Evolutionary conservation across 2,329 filamentous ascomycete species (phyloP).

Genomic region (Alternaria sp.): DNA sequence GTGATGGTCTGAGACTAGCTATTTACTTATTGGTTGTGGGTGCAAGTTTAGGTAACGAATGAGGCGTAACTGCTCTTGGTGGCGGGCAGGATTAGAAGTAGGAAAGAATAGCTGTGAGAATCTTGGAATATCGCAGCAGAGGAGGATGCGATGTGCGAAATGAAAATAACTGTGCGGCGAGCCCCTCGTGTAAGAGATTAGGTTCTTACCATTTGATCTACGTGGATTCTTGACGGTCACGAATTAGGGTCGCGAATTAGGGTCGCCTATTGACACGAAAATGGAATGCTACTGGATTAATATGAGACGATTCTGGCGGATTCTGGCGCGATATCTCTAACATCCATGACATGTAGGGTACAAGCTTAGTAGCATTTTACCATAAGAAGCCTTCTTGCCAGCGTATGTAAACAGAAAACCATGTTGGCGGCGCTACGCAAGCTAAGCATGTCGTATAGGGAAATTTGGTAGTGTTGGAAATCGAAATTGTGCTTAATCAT

Average conservation of each 20-base stretch:
- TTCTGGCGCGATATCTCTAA: background rate
- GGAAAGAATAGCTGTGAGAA: background rate
- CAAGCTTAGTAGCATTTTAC: background rate
- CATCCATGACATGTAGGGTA: background rate
- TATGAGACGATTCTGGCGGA: background rate
- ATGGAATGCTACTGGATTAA: background rate
- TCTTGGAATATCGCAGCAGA: background rate
- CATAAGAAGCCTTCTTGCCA: background rate
- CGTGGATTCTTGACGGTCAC: background rate
- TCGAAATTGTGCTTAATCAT: background rate
- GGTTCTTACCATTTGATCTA: background rate
- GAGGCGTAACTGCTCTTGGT: background rate
- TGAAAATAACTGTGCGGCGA: background rate
- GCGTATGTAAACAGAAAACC: background rate
- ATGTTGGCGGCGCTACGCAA: background rate
- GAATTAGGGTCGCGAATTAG: background rate
- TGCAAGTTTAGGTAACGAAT: background rate
- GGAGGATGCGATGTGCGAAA: background rate
- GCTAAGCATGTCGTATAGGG: background rate
- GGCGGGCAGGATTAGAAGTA: background rate
- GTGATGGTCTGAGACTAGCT: background rate
- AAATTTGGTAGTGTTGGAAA: background rate
- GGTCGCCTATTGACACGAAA: background rate
- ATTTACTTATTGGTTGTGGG: too few relatives aligned
- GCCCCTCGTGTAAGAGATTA: background rate